Percentiles rank a stretch among this genome's conserved stretches.
Evolutionary conservation across 306 rosid genomes (phyloP).

Genomic region (Styphnolobium japonicum): DNA sequence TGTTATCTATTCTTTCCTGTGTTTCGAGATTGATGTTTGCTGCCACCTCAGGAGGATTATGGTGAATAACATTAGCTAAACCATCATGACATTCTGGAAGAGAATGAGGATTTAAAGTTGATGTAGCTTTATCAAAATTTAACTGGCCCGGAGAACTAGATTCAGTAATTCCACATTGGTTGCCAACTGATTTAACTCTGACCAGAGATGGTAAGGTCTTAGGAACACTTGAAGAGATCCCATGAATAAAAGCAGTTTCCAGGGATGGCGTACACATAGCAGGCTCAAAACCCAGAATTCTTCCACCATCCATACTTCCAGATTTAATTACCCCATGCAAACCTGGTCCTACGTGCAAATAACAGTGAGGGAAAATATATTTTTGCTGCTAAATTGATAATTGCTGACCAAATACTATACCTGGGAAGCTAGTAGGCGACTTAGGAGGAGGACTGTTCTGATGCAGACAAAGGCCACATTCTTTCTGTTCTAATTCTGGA

Average conservation of each 20-base stretch:
- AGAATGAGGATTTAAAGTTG: conserved; percentile 50
- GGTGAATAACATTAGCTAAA: conserved; percentile 31
- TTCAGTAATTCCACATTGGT: conserved; percentile 33
- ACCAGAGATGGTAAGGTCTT: conserved; percentile 24
- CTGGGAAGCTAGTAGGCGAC: conserved; percentile 24
- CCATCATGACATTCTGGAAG: conserved; percentile 44
- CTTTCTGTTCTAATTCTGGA: conserved; percentile 37
- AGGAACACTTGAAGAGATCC: conserved; percentile 50
- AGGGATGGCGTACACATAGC: conserved; percentile 2
- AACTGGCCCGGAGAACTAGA: conserved; percentile 20
- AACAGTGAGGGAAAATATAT: conserved; percentile 9
- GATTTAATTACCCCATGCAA: conserved; percentile 28
- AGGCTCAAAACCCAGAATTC: conserved; percentile 35
- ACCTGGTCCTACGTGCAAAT: conserved; percentile 19
- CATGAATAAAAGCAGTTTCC: conserved; percentile 38
- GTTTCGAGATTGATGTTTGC: neutral
- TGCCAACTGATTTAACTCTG: conserved; percentile 20
- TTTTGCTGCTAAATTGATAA: conserved; percentile 1
- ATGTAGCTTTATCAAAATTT: conserved; percentile 27
- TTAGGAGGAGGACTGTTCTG: conserved; percentile 17
- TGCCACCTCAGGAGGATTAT: conserved; percentile 14
- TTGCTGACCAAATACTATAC: conserved; percentile 14
- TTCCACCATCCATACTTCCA: conserved; percentile 29
- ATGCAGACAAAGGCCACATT: conserved; percentile 22
- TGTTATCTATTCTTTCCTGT: conserved; percentile 30